phyloP scores from a whole-genome alignment of 306 rosid species.

The Coriaria nepalensis region DNA sequence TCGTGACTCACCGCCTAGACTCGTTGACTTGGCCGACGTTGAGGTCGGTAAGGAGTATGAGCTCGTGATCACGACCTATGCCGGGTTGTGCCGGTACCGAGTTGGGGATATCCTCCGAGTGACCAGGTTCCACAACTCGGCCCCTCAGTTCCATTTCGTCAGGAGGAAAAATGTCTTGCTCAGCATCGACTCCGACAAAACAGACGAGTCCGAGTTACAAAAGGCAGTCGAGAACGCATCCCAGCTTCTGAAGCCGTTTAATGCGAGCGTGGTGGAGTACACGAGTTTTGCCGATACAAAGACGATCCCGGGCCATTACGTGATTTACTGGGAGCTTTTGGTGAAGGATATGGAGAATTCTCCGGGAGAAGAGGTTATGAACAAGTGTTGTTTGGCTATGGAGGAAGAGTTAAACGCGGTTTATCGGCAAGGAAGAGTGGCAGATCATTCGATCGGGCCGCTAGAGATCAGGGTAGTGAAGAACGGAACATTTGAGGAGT shows the following conservation, averaged over 20 bases:
- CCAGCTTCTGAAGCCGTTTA: conserved; percentile 7
- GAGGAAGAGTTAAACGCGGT: conserved; percentile 45
- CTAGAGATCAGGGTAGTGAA: conserved; percentile 38
- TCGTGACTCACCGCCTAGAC: conserved; percentile 7
- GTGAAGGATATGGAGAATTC: conserved; percentile 22
- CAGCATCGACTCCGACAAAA: conserved; percentile 49
- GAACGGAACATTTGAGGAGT: conserved; percentile 40
- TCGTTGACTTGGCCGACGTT: conserved; percentile 29
- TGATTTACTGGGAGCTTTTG: conserved; percentile 42
- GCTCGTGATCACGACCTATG: conserved; percentile 40
- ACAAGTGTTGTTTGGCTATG: conserved; percentile 34
- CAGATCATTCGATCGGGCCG: conserved; percentile 42
- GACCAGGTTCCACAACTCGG: conserved; percentile 57
- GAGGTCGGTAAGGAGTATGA: conserved; percentile 45
- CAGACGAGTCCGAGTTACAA: conserved; percentile 49
- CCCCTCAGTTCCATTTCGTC: conserved; percentile 51
- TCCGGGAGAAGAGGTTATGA: conserved; percentile 17
- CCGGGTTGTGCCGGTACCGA: conserved; percentile 39
- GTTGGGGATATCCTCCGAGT: conserved; percentile 52
- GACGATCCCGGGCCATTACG: conserved; percentile 49
- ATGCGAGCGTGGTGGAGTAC: conserved; percentile 46
- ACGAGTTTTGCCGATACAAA: conserved; percentile 41
- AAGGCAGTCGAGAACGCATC: conserved; percentile 38
- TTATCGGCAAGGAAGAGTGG: conserved; percentile 39
- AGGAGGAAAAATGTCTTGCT: conserved; percentile 39